Conservation (phyloP, 2,329 filamentous ascomycete genomes). For the Calonectria pteridis region DNA sequence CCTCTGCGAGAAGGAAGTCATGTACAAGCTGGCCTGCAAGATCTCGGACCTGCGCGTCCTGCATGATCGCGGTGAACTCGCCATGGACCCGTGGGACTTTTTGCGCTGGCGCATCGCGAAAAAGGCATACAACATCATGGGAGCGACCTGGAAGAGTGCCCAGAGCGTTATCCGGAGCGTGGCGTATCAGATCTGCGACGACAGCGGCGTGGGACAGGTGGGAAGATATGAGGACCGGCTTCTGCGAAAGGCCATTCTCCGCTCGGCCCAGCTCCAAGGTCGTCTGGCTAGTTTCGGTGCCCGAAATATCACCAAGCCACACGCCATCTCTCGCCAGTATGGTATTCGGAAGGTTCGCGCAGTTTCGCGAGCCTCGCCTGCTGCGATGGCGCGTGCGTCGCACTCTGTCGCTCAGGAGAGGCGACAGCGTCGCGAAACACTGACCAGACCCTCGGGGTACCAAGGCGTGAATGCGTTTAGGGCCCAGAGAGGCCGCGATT, state of each 20-base stretch:
- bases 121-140: neutral
- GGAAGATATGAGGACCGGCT: neutral
- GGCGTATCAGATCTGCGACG: neutral
- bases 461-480: neutral
- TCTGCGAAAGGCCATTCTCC: neutral
- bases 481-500: neutral
- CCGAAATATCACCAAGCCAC: neutral
- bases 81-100: constrained; percentile 55
- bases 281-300: neutral
- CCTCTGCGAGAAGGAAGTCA: constrained; percentile 50
- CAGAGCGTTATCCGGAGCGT: neutral
- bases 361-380: neutral
- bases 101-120: constrained; percentile 46
- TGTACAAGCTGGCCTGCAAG: constrained; percentile 52
- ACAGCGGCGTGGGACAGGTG: neutral
- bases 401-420: neutral
- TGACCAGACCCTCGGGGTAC: neutral
- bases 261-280: neutral
- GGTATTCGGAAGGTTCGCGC: neutral
- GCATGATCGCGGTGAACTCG: constrained; percentile 38
- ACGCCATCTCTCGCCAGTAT: neutral
- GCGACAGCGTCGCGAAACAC: neutral
- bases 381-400: neutral
- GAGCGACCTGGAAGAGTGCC: neutral
- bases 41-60: constrained; percentile 48